phyloP scores from a whole-genome alignment of 1,139 yeast species.

The Kazachstania sp. region DNA sequence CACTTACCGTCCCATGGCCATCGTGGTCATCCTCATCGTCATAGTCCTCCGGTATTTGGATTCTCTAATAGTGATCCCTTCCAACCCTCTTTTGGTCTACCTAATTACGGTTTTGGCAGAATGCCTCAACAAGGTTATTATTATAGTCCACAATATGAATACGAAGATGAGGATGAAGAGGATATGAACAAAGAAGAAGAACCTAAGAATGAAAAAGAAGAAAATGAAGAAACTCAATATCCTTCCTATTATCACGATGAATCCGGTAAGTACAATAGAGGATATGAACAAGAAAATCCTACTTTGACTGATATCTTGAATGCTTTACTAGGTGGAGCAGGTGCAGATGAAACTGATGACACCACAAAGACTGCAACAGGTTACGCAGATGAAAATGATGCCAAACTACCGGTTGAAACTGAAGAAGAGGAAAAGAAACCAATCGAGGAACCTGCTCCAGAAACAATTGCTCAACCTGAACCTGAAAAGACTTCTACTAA shows the following conservation, averaged over 20 bases:
- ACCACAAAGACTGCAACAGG: neutral
- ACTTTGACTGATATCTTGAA: conserved; percentile 14
- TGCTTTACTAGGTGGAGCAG: conserved; percentile 14
- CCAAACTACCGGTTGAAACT: neutral
- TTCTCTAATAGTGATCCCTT: conserved; percentile 3
- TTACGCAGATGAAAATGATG: conserved; percentile 3
- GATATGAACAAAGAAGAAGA: conserved; percentile 10
- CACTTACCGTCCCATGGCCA: neutral
- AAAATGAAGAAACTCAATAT: conserved; percentile 5
- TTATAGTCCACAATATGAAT: conserved; percentile 19
- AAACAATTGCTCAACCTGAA: neutral
- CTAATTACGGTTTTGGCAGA: conserved; percentile 11
- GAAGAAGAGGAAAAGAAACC: conserved; percentile 2
- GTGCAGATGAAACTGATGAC: neutral
- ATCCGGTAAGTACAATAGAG: neutral
- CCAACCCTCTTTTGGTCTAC: conserved; percentile 4
- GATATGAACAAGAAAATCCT: conserved; percentile 8
- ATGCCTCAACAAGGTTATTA: conserved; percentile 17
- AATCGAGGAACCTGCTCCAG: neutral
- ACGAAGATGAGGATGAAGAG: conserved; percentile 15
- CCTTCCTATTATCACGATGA: conserved; percentile 11
- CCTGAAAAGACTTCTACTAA: neutral
- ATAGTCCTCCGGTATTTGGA: neutral
- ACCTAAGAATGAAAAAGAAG: conserved; percentile 8
- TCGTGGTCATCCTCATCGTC: conserved; percentile 1